Conservation (phyloP, 2,329 filamentous ascomycete genomes). For the Diaporthe nobilis region DNA sequence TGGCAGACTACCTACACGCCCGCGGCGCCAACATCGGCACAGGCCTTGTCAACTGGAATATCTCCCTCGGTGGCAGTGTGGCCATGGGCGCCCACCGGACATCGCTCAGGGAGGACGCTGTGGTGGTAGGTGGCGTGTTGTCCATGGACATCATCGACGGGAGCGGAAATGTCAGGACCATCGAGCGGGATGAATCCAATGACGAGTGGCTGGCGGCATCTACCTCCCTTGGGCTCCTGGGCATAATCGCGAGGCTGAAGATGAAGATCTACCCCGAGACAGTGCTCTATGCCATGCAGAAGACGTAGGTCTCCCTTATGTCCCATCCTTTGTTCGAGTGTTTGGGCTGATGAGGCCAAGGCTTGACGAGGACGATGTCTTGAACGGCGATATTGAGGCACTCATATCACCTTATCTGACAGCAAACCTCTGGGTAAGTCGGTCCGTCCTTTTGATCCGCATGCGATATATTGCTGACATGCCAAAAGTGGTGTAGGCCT, state of each 20-base stretch:
- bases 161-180: slow-evolving; percentile 56
- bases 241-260: slow-evolving; percentile 63
- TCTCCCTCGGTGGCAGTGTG: slow-evolving; percentile 63
- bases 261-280: slow-evolving; percentile 65
- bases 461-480: not conserved
- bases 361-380: slow-evolving; percentile 61
- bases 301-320: slow-evolving; percentile 55
- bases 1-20: slow-evolving; percentile 64
- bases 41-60: slow-evolving; percentile 68
- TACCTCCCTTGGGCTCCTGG: slow-evolving; percentile 63
- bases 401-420: slow-evolving; percentile 65
- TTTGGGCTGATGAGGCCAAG: slow-evolving; percentile 46
- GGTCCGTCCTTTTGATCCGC: not conserved
- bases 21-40: slow-evolving; percentile 63
- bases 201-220: slow-evolving; percentile 67
- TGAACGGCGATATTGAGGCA: slow-evolving; percentile 64
- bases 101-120: slow-evolving; percentile 62
- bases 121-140: slow-evolving; percentile 64
- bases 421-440: slow-evolving; percentile 64
- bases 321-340: not conserved
- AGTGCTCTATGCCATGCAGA: slow-evolving; percentile 65
- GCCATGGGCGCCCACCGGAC: slow-evolving; percentile 67
- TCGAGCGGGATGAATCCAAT: slow-evolving; percentile 57
- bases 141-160: slow-evolving; percentile 66
- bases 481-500: slow-evolving; percentile 2